Conservation (phyloP, 352 stramenopile genomes). For the Globisporangium solare region DNA sequence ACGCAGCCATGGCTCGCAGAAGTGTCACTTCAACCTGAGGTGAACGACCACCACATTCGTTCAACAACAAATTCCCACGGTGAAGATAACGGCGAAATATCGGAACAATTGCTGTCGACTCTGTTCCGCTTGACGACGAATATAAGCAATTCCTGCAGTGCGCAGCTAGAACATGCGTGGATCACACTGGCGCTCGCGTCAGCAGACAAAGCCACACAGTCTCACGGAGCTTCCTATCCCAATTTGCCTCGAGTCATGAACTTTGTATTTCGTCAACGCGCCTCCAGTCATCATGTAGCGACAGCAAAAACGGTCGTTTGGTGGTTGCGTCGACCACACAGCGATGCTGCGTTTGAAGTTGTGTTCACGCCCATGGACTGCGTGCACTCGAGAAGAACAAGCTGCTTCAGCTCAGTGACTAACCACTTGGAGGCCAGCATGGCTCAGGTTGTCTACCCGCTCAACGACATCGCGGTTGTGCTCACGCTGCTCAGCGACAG, state of each 20-base stretch:
- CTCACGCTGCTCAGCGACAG: slow-evolving; percentile 29
- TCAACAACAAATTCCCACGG: background rate
- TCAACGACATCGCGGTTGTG: slow-evolving; percentile 28
- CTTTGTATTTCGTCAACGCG: slow-evolving; percentile 50
- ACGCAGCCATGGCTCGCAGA: slow-evolving; percentile 56
- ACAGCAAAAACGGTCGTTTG: slow-evolving; percentile 54
- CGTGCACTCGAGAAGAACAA: background rate
- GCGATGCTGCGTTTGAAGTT: slow-evolving; percentile 34
- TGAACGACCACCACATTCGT: background rate
- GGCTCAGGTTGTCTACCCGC: slow-evolving; percentile 13
- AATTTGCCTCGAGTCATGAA: slow-evolving; percentile 25
- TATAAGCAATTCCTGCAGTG: slow-evolving; percentile 28
- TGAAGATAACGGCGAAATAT: slow-evolving; percentile 3
- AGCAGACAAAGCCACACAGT: slow-evolving; percentile 3
- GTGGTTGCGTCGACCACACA: slow-evolving; percentile 66
- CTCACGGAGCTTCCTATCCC: no score
- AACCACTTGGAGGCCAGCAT: background rate
- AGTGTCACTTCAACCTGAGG: slow-evolving; percentile 16
- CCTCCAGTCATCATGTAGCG: slow-evolving; percentile 24
- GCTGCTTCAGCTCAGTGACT: background rate
- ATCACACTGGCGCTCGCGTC: slow-evolving; percentile 45
- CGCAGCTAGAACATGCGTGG: slow-evolving; percentile 65
- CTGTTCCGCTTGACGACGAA: slow-evolving; percentile 51
- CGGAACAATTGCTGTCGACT: slow-evolving; percentile 31
- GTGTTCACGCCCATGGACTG: slow-evolving; percentile 19